Evolutionary conservation across 306 rosid species (phyloP).

Genomic region (Betula pendula): DNA sequence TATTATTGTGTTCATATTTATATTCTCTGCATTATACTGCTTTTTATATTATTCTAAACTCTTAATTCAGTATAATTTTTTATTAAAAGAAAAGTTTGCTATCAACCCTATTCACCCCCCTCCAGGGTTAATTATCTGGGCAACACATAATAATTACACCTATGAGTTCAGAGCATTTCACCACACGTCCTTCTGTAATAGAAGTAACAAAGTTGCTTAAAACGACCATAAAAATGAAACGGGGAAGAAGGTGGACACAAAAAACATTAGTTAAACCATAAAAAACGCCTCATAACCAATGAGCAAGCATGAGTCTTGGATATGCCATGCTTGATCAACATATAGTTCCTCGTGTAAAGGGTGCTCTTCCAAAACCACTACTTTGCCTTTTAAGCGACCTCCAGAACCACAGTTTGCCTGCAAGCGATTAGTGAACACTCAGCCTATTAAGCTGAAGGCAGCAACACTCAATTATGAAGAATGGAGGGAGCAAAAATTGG

Average conservation of each 20-base stretch:
- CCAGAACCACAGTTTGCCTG: conserved; percentile 5
- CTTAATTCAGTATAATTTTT: no score
- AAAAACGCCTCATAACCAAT: background rate
- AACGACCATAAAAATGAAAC: background rate
- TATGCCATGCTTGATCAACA: background rate
- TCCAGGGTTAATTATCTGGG: no score
- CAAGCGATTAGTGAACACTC: conserved; percentile 1
- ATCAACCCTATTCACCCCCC: no score
- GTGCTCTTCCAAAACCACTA: background rate
- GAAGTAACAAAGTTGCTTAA: background rate
- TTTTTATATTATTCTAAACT: no score
- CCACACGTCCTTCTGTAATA: background rate
- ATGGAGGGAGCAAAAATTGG: background rate
- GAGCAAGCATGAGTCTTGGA: background rate
- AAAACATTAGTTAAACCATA: background rate
- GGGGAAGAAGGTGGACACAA: background rate
- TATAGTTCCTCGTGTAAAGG: background rate
- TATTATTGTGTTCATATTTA: no score
- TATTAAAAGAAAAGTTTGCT: no score
- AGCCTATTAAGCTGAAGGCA: background rate
- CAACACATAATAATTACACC: background rate
- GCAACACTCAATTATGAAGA: background rate
- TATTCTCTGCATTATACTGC: no score
- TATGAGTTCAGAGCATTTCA: background rate
- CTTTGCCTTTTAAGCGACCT: background rate